Percentiles rank a stretch among this genome's conserved stretches.
Conservation (phyloP, 2,329 filamentous ascomycete species). For the Fusarium foetens region DNA sequence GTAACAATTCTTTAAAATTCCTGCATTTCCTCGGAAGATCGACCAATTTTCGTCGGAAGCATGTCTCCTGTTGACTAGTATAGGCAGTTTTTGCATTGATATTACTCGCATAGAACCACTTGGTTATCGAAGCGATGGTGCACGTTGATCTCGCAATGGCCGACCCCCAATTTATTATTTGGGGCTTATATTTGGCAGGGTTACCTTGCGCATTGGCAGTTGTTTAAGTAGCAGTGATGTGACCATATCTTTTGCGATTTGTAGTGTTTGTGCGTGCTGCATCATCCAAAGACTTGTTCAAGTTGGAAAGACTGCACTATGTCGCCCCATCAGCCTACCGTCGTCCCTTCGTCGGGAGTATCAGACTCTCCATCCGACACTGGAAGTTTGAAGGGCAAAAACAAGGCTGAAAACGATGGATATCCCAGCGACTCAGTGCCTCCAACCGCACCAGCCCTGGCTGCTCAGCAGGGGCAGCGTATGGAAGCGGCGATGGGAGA, state of each 20-base stretch:
- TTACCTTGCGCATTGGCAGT: rapidly evolving
- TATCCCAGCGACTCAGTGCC: not conserved
- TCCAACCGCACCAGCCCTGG: constrained; percentile 33
- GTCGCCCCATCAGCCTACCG: not conserved
- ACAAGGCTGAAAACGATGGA: not conserved
- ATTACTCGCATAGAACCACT: not conserved
- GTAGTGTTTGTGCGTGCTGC: not conserved
- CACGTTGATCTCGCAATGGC: not conserved
- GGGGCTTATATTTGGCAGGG: not conserved
- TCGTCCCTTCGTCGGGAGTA: not conserved
- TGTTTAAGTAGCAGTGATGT: not conserved
- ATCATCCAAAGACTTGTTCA: too few relatives aligned
- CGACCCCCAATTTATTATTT: not conserved
- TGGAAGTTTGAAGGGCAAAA: not conserved
- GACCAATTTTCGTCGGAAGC: not conserved
- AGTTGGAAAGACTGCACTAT: not conserved
- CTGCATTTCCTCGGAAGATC: not conserved
- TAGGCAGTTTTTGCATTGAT: not conserved
- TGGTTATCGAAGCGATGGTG: not conserved
- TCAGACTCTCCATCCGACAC: not conserved
- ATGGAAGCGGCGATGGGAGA: constrained; percentile 49
- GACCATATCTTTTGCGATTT: not conserved
- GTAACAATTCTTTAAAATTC: not conserved
- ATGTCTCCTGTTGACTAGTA: not conserved
- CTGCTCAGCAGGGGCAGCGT: constrained; percentile 40